Conservation (phyloP, 345 rosid genomes). For the Cochlearia excelsa region DNA sequence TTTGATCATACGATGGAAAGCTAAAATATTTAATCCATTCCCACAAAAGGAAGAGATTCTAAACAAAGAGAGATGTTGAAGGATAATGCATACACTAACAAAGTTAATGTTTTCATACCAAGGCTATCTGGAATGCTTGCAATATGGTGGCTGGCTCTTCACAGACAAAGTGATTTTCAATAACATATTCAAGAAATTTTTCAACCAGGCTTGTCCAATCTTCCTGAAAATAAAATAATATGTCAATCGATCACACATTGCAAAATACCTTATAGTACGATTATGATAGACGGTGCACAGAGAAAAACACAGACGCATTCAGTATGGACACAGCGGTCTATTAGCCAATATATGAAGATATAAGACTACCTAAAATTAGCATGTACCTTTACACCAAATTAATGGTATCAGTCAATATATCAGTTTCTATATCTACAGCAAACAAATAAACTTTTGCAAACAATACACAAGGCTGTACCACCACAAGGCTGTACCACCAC, state of each 20-base stretch:
- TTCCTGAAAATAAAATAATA: conserved; percentile 51
- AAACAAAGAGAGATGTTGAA: conserved; percentile 6
- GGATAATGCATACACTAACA: conserved; percentile 19
- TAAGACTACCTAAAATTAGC: conserved; percentile 7
- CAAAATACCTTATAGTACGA: conserved; percentile 6
- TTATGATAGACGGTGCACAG: conserved; percentile 17
- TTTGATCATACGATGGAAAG: not conserved
- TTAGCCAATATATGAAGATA: conserved; percentile 19
- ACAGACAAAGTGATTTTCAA: conserved; percentile 58
- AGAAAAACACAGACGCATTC: conserved; percentile 19
- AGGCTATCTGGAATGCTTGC: conserved; percentile 81
- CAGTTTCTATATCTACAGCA: not conserved
- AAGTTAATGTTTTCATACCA: conserved; percentile 51
- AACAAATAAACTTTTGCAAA: not conserved
- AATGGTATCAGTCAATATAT: conserved; percentile 10
- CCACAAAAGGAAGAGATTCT: not conserved
- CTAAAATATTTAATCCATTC: conserved; percentile 14
- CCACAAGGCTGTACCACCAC: too few relatives aligned
- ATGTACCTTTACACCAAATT: conserved; percentile 10
- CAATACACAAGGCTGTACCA: not conserved
- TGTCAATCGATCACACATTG: conserved; percentile 15
- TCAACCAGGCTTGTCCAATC: conserved; percentile 55
- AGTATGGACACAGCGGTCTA: conserved; percentile 11
- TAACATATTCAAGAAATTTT: conserved; percentile 63
- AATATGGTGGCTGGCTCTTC: conserved; percentile 53